Evolutionary conservation across 495 filamentous ascomycete genomes (phyloP).

Genomic region (Viridothelium virens): DNA sequence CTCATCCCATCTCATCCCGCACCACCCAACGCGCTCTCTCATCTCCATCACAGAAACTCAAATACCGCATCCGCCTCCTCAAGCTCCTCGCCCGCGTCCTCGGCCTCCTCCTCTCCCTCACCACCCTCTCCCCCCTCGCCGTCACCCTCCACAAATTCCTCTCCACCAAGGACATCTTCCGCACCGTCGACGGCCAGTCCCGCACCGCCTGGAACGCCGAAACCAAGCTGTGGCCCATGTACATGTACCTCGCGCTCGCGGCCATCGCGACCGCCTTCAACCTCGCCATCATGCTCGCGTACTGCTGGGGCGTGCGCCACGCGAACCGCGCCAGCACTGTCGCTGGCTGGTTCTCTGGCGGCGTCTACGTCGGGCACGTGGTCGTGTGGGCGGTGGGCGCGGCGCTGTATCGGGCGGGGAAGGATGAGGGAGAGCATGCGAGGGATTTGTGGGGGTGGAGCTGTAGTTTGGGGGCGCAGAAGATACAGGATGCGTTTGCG

Average conservation of each 20-base stretch:
- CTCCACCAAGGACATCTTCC: slow-evolving; percentile 13
- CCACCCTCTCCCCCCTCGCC: slow-evolving; percentile 13
- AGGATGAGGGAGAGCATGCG: slow-evolving; percentile 13
- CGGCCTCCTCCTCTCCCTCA: slow-evolving; percentile 11
- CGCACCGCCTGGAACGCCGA: slow-evolving; percentile 18
- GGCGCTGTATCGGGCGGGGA: slow-evolving; percentile 13
- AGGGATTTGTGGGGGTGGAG: slow-evolving; percentile 38
- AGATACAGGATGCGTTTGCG: slow-evolving; percentile 30
- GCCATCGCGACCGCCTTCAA: slow-evolving; percentile 13
- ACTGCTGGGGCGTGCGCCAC: slow-evolving; percentile 13
- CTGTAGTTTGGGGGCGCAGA: slow-evolving; percentile 28
- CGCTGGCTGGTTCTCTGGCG: slow-evolving; percentile 2
- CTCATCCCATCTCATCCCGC: neutral
- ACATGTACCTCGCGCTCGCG: slow-evolving; percentile 18
- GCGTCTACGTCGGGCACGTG: slow-evolving; percentile 10
- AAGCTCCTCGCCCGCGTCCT: slow-evolving; percentile 16
- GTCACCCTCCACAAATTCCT: slow-evolving; percentile 19
- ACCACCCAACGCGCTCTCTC: no score
- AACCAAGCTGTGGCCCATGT: slow-evolving; percentile 15
- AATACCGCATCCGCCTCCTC: slow-evolving; percentile 19
- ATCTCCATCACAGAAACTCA: slow-evolving; percentile 9
- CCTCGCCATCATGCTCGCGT: slow-evolving; percentile 13
- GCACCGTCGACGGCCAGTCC: slow-evolving; percentile 15
- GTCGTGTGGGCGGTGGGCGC: slow-evolving; percentile 13
- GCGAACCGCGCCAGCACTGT: slow-evolving; percentile 16